Conservation (phyloP, 176 grass and related monocot species). For the Juncus inflexus region DNA sequence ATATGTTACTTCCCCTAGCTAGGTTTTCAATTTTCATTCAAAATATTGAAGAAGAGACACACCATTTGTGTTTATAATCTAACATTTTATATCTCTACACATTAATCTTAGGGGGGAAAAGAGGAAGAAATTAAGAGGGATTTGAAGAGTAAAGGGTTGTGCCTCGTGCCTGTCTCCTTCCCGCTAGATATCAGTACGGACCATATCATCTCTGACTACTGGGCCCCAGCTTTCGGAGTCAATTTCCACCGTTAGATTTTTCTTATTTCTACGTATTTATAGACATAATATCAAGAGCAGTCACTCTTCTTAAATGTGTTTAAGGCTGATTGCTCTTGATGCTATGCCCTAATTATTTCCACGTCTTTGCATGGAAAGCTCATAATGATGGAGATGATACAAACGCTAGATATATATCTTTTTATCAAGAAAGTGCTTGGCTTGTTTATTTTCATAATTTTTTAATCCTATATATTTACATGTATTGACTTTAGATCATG, state of each 20-base stretch:
- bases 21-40: no score
- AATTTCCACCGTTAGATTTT: slow-evolving; percentile 43
- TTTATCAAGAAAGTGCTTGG: slow-evolving; percentile 21
- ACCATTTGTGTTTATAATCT: not conserved
- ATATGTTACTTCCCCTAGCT: no score
- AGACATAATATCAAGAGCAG: slow-evolving; percentile 60
- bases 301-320: slow-evolving; percentile 42
- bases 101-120: slow-evolving; percentile 28
- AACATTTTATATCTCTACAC: not conserved
- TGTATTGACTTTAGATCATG: slow-evolving; percentile 4
- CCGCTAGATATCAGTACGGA: slow-evolving; percentile 49
- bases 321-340: slow-evolving; percentile 79
- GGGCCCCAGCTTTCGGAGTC: slow-evolving; percentile 54
- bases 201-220: slow-evolving; percentile 53
- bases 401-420: not conserved
- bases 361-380: not conserved
- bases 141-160: slow-evolving; percentile 74
- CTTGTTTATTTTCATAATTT: slow-evolving; percentile 3
- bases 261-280: not conserved
- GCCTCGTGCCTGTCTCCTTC: slow-evolving; percentile 80
- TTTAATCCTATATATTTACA: slow-evolving; percentile 12
- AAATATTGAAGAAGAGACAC: no score
- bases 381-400: not conserved
- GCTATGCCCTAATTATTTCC: slow-evolving; percentile 36
- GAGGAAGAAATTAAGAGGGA: slow-evolving; percentile 48